Percentiles rank a stretch among this genome's conserved stretches.
These are phyloP conservation scores for Tricholomella constricta DNA, from an alignment of 768 basidiomycete species.

Conservation along the genomic window DNA sequence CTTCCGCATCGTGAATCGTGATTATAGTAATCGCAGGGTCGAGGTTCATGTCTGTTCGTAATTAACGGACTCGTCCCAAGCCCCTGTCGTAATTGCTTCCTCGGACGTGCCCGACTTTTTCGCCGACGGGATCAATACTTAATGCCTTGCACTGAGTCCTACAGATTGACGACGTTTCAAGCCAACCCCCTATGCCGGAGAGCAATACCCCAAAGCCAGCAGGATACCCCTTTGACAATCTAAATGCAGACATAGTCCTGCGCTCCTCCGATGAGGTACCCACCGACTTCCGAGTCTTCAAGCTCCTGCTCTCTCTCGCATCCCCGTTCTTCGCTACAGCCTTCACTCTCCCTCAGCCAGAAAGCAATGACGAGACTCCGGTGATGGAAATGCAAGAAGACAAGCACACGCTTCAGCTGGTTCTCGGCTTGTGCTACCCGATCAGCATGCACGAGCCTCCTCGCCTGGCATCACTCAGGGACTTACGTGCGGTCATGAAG, in stretches of 20 bases:
- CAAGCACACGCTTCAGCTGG: slow-evolving; percentile 37
- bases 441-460: slow-evolving; percentile 36
- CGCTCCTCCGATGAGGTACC: slow-evolving; percentile 51
- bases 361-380: slow-evolving; percentile 35
- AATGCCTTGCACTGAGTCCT: no score
- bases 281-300: slow-evolving; percentile 55
- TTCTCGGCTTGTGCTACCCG: slow-evolving; percentile 53
- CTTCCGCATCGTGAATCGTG: no score
- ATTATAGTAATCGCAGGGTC: no score
- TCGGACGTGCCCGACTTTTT: no score
- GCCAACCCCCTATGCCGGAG: not conserved
- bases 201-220: slow-evolving; percentile 7
- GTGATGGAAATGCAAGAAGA: slow-evolving; percentile 52
- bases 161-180: not conserved
- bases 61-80: no score
- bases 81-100: no score
- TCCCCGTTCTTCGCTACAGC: slow-evolving; percentile 61
- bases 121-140: no score
- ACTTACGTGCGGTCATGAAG: slow-evolving; percentile 43
- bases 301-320: slow-evolving; percentile 52
- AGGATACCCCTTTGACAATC: slow-evolving; percentile 46
- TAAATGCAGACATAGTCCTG: slow-evolving; percentile 54
- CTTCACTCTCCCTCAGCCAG: slow-evolving; percentile 54
- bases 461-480: slow-evolving; percentile 36
- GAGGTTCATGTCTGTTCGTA: no score